Evolutionary conservation across 1,139 yeast species (phyloP).

Genomic region (Saccharomyces hybrid): DNA sequence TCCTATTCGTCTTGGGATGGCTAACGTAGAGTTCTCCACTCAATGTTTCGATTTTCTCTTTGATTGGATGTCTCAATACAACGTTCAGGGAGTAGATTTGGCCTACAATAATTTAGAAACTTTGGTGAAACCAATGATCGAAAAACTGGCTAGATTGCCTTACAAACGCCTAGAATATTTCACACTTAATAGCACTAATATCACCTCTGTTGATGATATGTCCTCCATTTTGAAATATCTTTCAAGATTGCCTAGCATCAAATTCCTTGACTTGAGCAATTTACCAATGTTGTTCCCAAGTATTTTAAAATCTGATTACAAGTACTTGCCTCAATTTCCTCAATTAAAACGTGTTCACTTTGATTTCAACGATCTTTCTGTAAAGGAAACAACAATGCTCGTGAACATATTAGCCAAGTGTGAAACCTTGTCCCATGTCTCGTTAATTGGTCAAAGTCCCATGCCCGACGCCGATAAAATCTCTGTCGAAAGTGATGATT

Average conservation of each 20-base stretch:
- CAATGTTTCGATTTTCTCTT: constrained; percentile 51
- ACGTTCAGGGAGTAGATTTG: constrained; percentile 73
- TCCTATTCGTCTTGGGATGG: constrained; percentile 59
- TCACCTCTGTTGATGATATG: constrained; percentile 48
- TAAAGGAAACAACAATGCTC: constrained; percentile 57
- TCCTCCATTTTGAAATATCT: constrained; percentile 46
- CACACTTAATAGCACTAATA: constrained; percentile 63
- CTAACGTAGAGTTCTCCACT: constrained; percentile 55
- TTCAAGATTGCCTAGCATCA: constrained; percentile 46
- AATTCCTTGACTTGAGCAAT: constrained; percentile 71
- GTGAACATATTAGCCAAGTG: constrained; percentile 67
- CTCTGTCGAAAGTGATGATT: not conserved
- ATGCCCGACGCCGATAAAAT: constrained; percentile 1
- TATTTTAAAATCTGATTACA: constrained; percentile 52
- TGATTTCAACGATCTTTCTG: constrained; percentile 60
- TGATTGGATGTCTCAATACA: constrained; percentile 52
- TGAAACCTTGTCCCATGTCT: constrained; percentile 63
- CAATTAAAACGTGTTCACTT: constrained; percentile 67
- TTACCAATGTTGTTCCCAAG: constrained; percentile 69
- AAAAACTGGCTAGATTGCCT: constrained; percentile 23
- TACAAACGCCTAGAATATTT: constrained; percentile 41
- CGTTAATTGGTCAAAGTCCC: constrained; percentile 46
- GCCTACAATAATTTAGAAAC: constrained; percentile 70
- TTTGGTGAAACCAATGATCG: constrained; percentile 39
- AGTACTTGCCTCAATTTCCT: constrained; percentile 57